Base-by-base conservation (phyloP, 176 grass and related monocot genomes). In the Saccharum officinarum region DNA sequence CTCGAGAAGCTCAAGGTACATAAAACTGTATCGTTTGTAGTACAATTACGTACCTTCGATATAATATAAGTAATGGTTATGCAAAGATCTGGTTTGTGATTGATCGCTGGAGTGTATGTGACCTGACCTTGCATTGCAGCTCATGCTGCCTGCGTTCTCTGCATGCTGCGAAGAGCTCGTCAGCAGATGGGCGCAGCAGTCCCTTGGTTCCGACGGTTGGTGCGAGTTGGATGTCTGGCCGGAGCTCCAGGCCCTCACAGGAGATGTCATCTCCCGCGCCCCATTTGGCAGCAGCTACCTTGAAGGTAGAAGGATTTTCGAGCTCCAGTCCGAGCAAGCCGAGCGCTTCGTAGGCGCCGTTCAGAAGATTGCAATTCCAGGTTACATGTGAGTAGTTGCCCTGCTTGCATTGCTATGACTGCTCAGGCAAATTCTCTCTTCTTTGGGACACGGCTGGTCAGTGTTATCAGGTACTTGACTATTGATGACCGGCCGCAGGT, bases 1-100 rank as follows among this genome's bases (percentile, higher is more conserved):
- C 26, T 91, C 10, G 90, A 97, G 82, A 97, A 91, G 38, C 84
- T 97, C 5, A 97, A 92, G 92, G 88, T 90, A 66, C 2, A 1
- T 64, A 64, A 17, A 50, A 17, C 15, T n/a, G 17, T 20, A 54
- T 54, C 49, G 18, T 18, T 52, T 50, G 47, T 50, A 50, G 47
- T 47, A 47, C 45, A 50, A 50, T 49, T 49, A 49, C 46, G 4
- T 49, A 49, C 46, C 13, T 49, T 49, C 14, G 1, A 47, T 47
- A 15, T 47, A 1, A 4, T 15, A 15, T 47, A 47, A 15, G 12
- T 47, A 14, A 47, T 15, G 13, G 12, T 0, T 15, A 14, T 46
- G 1, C 9, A 12, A 71, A 7, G 41, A 28, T 30, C 7, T 16
- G 18, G 23, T 12, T 30, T 31, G 39, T 7, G 17, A 31, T 36